phyloP scores from a whole-genome alignment of 805 yeast genomes.

The Blastobotrys attinorum region DNA sequence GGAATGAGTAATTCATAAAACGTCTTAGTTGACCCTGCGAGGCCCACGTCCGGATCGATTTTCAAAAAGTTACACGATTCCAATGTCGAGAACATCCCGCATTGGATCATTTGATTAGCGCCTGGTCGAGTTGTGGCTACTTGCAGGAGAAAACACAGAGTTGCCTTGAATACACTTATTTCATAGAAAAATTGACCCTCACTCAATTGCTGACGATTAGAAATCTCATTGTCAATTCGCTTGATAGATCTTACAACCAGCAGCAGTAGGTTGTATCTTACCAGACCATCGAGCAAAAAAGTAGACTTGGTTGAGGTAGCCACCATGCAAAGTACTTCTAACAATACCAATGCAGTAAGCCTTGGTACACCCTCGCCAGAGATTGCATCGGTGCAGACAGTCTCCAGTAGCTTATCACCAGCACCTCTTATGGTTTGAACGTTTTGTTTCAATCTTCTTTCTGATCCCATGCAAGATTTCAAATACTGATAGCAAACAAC shows the following conservation, averaged over 20 bases:
- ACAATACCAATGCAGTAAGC: slow-evolving; percentile 63
- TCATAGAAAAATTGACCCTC: slow-evolving; percentile 50
- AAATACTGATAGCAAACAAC: slow-evolving; percentile 61
- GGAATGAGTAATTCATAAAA: slow-evolving; percentile 61
- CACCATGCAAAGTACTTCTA: slow-evolving; percentile 58
- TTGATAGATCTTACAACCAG: slow-evolving; percentile 60
- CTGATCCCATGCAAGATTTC: slow-evolving; percentile 34
- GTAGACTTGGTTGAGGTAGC: slow-evolving; percentile 44
- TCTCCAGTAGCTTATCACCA: slow-evolving; percentile 55
- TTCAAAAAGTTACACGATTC: slow-evolving; percentile 47
- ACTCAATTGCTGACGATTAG: slow-evolving; percentile 15
- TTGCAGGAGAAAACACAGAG: slow-evolving; percentile 59
- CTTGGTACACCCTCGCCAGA: slow-evolving; percentile 71
- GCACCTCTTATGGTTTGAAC: slow-evolving; percentile 46
- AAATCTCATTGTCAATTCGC: slow-evolving; percentile 58
- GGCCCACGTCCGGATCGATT: slow-evolving; percentile 75
- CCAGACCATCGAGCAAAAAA: slow-evolving; percentile 52
- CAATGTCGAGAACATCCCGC: slow-evolving; percentile 60
- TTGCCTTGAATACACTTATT: slow-evolving; percentile 66
- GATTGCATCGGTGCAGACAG: slow-evolving; percentile 69
- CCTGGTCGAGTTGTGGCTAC: slow-evolving; percentile 73
- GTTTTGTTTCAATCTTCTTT: slow-evolving; percentile 34
- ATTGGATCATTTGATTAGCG: slow-evolving; percentile 65
- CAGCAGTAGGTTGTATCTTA: slow-evolving; percentile 57
- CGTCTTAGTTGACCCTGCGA: slow-evolving; percentile 36